A percentile compares a stretch with the other conserved stretches of the same genome.
These are phyloP conservation scores for Cryptococcus sp. DNA, from an alignment of 1,284 basidiomycete species.

Conservation along the genomic window DNA sequence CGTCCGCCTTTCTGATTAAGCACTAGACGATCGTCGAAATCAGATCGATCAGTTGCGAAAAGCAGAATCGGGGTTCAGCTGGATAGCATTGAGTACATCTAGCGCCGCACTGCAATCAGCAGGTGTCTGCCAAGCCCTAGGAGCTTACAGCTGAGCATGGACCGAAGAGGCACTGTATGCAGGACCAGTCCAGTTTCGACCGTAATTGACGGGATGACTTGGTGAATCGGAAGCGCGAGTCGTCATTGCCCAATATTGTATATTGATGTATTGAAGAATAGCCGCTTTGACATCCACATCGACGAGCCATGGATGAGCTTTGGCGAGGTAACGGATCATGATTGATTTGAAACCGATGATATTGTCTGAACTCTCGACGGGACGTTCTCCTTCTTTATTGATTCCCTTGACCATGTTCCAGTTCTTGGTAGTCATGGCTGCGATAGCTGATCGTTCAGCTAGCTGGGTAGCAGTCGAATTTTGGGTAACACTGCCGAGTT, in stretches of 20 bases:
- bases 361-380: conserved; percentile 2
- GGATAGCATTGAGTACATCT: conserved; percentile 14
- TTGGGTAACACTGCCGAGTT: conserved; percentile 8
- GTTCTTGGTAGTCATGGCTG: background rate
- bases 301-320: conserved; percentile 3
- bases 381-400: conserved; percentile 12
- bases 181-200: conserved; percentile 16
- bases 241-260: conserved; percentile 14
- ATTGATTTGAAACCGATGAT: conserved; percentile 17
- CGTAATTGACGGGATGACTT: conserved; percentile 8
- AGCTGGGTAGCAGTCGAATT: conserved; percentile 10
- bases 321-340: conserved; percentile 9
- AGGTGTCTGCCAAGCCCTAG: background rate
- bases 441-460: conserved; percentile 4
- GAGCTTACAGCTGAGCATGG: conserved; percentile 12
- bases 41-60: conserved; percentile 3
- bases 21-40: background rate
- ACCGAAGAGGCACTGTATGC: conserved; percentile 2
- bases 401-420: conserved; percentile 13
- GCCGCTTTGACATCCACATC: conserved; percentile 8
- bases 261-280: conserved; percentile 11
- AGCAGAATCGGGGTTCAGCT: conserved; percentile 8
- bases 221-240: conserved; percentile 5
- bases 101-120: conserved; percentile 8
- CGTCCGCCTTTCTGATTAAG: background rate